Conservation (phyloP, 2,329 filamentous ascomycete genomes). For the Monosporascus sp. region DNA sequence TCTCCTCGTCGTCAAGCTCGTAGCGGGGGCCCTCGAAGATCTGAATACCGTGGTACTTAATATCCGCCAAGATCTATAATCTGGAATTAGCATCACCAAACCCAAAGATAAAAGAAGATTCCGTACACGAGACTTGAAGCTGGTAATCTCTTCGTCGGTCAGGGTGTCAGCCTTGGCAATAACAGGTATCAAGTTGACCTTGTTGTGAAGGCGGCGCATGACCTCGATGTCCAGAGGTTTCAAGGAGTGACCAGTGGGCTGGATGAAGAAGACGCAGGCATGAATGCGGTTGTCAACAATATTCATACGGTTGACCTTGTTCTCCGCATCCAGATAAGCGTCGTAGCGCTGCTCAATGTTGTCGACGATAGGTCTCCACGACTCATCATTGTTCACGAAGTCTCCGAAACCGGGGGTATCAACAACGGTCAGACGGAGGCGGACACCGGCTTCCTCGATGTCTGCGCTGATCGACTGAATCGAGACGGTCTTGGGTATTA, state of each 20-base stretch:
- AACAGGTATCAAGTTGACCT: conserved; percentile 99
- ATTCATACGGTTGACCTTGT: conserved; percentile 99
- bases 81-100: conserved; percentile 6
- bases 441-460: conserved; percentile 97
- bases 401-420: conserved; percentile 98
- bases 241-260: conserved; percentile 95
- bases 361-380: conserved; percentile 97
- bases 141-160: conserved; percentile 90
- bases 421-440: conserved; percentile 91
- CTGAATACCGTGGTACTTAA: conserved; percentile 94
- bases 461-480: conserved; percentile 94
- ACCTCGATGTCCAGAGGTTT: conserved; percentile 99
- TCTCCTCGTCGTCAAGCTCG: conserved; percentile 98
- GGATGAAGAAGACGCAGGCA: conserved; percentile 98
- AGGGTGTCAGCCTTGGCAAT: conserved; percentile 98
- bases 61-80: conserved; percentile 84
- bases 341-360: conserved; percentile 99
- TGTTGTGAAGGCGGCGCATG: conserved; percentile 98
- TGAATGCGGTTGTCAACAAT: conserved; percentile 99
- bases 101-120: neutral
- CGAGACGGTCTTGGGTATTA: conserved; percentile 95
- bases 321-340: conserved; percentile 97
- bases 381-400: conserved; percentile 99
- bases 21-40: conserved; percentile 99
- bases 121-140: conserved; percentile 94